Evolutionary conservation across 2,329 filamentous ascomycete genomes (phyloP).

Genomic region (Dendrostoma leiphaemia): DNA sequence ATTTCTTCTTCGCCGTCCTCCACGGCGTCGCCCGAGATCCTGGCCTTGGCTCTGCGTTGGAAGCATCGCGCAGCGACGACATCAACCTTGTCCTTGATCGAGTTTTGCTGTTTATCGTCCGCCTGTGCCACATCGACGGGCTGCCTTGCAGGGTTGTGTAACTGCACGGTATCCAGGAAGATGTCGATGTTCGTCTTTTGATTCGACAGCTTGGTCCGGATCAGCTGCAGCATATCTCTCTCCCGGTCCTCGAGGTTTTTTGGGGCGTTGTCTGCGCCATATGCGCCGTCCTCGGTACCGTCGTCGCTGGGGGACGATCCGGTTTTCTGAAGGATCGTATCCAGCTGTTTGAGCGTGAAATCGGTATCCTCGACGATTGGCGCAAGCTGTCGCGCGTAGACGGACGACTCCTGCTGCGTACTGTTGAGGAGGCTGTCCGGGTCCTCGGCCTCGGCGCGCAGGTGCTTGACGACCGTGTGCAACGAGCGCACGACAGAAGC

Average conservation of each 20-base stretch:
- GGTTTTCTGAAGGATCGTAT: constrained; percentile 50
- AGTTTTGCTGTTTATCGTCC: constrained; percentile 44
- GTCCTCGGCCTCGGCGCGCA: constrained; percentile 57
- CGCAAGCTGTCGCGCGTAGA: constrained; percentile 48
- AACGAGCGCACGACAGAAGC: constrained; percentile 50
- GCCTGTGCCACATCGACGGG: constrained; percentile 31
- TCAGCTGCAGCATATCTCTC: constrained; percentile 38
- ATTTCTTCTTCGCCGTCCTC: constrained; percentile 48
- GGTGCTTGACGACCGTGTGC: constrained; percentile 54
- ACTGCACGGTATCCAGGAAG: constrained; percentile 57
- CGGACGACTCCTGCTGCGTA: constrained; percentile 28
- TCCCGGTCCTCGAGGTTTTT: constrained; percentile 32
- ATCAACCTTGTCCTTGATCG: constrained; percentile 61
- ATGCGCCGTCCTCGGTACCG: constrained; percentile 26
- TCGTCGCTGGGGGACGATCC: constrained; percentile 17
- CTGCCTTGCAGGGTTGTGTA: constrained; percentile 45
- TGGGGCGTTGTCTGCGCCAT: neutral
- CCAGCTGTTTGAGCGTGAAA: constrained; percentile 53
- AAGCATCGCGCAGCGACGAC: constrained; percentile 52
- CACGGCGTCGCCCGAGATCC: constrained; percentile 24
- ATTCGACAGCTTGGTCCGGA: constrained; percentile 45
- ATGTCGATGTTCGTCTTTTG: constrained; percentile 53
- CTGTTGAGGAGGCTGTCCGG: constrained; percentile 53
- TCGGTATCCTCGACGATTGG: constrained; percentile 55
- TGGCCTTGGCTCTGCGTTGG: constrained; percentile 34